A percentile compares a stretch with the other conserved stretches of the same genome.
These are phyloP conservation scores for Ampelomyces quisqualis DNA, from an alignment of 2,329 filamentous ascomycete species.

Conservation along the genomic window DNA sequence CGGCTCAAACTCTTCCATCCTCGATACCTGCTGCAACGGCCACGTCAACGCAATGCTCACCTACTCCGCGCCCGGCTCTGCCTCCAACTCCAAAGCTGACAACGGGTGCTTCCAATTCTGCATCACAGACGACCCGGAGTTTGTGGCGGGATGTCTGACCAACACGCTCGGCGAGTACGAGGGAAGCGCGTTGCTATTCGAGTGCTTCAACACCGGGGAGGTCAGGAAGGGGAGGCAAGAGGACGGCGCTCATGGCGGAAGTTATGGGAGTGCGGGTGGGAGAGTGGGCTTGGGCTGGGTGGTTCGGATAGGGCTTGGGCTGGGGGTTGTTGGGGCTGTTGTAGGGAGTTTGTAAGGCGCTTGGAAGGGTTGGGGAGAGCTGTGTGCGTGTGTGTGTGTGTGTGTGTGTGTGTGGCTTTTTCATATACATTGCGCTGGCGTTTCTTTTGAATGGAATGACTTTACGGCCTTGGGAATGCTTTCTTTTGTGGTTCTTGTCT, in stretches of 20 bases:
- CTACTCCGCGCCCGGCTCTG: conserved; percentile 16
- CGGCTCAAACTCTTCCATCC: conserved; percentile 29
- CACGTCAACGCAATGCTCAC: conserved; percentile 30
- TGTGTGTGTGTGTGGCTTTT: no score
- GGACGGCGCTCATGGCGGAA: conserved; percentile 1
- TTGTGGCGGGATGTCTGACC: conserved; percentile 15
- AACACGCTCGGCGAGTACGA: conserved; percentile 14
- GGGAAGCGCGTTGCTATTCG: conserved; percentile 6
- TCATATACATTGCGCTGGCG: no score
- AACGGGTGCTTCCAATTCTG: conserved; percentile 32
- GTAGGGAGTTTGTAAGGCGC: neutral
- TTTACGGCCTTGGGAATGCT: no score
- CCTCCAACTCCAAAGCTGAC: conserved; percentile 11
- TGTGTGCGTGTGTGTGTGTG: neutral
- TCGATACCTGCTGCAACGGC: conserved; percentile 35
- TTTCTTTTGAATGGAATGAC: no score
- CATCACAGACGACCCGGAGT: conserved; percentile 16
- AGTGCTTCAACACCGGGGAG: conserved; percentile 15
- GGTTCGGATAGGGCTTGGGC: neutral
- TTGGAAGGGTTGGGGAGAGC: neutral
- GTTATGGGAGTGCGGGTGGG: conserved; percentile 10
- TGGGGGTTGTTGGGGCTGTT: neutral
- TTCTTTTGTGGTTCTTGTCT: no score
- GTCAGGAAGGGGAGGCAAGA: conserved; percentile 9
- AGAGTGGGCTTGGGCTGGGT: conserved; percentile 7